phyloP scores from a whole-genome alignment of 2,329 filamentous ascomycete species.

The Phialemonium atrogriseum region DNA sequence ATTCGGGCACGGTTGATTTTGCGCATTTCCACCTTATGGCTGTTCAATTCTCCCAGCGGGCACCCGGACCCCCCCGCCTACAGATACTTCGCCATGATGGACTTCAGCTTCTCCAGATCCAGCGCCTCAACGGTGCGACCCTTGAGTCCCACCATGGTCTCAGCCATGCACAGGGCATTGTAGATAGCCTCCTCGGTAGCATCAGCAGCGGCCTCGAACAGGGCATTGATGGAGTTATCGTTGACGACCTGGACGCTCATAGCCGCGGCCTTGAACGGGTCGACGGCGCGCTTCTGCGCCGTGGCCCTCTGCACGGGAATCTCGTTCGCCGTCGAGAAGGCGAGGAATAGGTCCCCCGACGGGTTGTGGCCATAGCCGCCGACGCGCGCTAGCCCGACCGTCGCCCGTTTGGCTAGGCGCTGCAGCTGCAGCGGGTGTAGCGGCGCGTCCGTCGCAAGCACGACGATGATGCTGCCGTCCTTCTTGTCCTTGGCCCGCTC shows the following conservation, averaged over 20 bases:
- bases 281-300: constrained; percentile 21
- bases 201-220: constrained; percentile 55
- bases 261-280: constrained; percentile 30
- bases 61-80: constrained; percentile 3
- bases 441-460: constrained; percentile 41
- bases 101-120: constrained; percentile 35
- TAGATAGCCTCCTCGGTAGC: constrained; percentile 58
- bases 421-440: constrained; percentile 27
- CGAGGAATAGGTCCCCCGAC: constrained; percentile 60
- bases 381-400: constrained; percentile 51
- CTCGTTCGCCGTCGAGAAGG: constrained; percentile 54
- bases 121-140: constrained; percentile 41
- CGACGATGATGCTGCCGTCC: constrained; percentile 53
- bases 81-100: constrained; percentile 33
- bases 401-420: constrained; percentile 28
- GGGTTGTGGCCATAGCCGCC: constrained; percentile 54
- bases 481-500: constrained; percentile 38
- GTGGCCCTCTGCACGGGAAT: constrained; percentile 33
- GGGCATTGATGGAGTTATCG: constrained; percentile 50
- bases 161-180: constrained; percentile 54
- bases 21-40: too few relatives aligned
- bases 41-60: too few relatives aligned
- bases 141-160: constrained; percentile 46
- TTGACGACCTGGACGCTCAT: constrained; percentile 39
- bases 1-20: too few relatives aligned